Conservation (phyloP, 2,329 filamentous ascomycete species). For the Scortechinia acanthostroma region DNA sequence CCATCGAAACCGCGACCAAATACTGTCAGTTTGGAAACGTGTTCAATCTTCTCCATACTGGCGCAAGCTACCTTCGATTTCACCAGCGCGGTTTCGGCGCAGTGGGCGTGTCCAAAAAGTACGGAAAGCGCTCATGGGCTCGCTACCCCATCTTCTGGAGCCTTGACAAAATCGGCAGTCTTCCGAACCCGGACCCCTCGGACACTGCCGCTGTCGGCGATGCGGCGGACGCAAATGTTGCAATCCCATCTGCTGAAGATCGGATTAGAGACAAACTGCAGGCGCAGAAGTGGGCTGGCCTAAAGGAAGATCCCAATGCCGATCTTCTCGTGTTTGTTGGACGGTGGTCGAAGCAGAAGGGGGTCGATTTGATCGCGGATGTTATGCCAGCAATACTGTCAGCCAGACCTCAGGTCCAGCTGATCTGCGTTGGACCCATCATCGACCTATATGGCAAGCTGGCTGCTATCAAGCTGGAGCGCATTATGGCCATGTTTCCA, state of each 20-base stretch:
- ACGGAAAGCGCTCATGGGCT: conserved; percentile 60
- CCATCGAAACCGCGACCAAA: conserved; percentile 42
- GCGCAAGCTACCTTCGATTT: conserved; percentile 55
- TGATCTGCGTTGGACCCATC: conserved; percentile 56
- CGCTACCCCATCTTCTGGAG: conserved; percentile 67
- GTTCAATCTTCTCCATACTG: conserved; percentile 64
- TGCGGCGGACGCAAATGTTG: conserved; percentile 33
- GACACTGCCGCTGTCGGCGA: conserved; percentile 55
- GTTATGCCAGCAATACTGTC: conserved; percentile 58
- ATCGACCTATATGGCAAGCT: conserved; percentile 66
- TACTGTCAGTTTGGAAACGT: conserved; percentile 65
- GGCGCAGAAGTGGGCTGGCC: conserved; percentile 61
- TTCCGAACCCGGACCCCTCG: conserved; percentile 60
- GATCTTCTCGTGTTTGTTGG: conserved; percentile 65
- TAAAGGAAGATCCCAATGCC: conserved; percentile 51
- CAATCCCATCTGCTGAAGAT: conserved; percentile 41
- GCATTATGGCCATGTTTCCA: conserved; percentile 59
- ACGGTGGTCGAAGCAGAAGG: conserved; percentile 65
- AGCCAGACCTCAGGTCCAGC: conserved; percentile 47
- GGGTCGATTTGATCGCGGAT: conserved; percentile 62
- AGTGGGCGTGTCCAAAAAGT: conserved; percentile 63
- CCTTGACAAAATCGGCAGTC: conserved; percentile 49
- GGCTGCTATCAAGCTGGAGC: conserved; percentile 55
- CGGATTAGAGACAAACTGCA: conserved; percentile 51
- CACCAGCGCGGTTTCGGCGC: conserved; percentile 64